Evolutionary conservation across 805 yeast genomes (phyloP).

Genomic region (Jamesozyma gamospora): DNA sequence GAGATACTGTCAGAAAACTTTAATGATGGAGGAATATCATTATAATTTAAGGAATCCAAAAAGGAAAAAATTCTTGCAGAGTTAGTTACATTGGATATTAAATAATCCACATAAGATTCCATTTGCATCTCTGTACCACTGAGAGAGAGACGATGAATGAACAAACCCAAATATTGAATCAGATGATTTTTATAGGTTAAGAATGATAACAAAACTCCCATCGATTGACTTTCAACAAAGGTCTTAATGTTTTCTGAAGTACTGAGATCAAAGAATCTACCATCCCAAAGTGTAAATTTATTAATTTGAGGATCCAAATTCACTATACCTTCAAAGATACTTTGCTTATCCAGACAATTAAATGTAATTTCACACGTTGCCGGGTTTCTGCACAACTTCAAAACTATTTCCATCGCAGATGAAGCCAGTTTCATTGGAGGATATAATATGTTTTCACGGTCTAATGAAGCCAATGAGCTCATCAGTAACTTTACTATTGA

Average conservation of each 20-base stretch:
- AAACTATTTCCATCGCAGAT: constrained; percentile 48
- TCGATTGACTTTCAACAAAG: constrained; percentile 25
- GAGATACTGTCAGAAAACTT: constrained; percentile 7
- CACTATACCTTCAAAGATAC: constrained; percentile 44
- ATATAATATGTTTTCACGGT: constrained; percentile 35
- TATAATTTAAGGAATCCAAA: constrained; percentile 58
- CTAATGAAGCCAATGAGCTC: constrained; percentile 36
- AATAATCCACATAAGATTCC: constrained; percentile 36
- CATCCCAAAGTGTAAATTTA: constrained; percentile 46
- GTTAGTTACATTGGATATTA: constrained; percentile 46
- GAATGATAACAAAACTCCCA: constrained; percentile 51
- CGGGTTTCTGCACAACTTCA: constrained; percentile 50
- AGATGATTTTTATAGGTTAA: constrained; percentile 50
- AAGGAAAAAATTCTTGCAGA: constrained; percentile 60
- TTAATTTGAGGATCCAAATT: constrained; percentile 46
- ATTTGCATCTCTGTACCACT: constrained; percentile 41
- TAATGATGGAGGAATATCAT: constrained; percentile 32
- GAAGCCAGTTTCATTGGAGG: constrained; percentile 52
- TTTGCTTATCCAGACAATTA: constrained; percentile 40
- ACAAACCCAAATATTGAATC: constrained; percentile 58
- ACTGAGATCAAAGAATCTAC: constrained; percentile 30
- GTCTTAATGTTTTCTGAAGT: constrained; percentile 30
- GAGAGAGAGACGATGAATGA: constrained; percentile 49
- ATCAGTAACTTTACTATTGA: constrained; percentile 43
- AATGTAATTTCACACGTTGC: constrained; percentile 44